Conservation (phyloP, 306 rosid species). For the Erythrophleum fordii region DNA sequence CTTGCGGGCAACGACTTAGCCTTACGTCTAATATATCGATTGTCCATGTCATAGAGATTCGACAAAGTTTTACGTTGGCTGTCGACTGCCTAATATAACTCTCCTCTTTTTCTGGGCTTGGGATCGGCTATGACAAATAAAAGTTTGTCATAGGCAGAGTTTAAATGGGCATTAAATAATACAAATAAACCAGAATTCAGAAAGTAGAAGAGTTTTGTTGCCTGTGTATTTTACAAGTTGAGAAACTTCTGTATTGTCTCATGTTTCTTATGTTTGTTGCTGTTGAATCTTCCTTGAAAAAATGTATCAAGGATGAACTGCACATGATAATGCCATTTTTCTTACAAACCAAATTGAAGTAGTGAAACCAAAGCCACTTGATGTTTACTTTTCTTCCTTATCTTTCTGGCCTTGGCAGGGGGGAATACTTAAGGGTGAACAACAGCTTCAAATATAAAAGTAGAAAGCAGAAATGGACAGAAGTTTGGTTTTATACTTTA, state of each 20-base stretch:
- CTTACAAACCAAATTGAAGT: not conserved
- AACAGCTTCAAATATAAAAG: not conserved
- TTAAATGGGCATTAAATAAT: not conserved
- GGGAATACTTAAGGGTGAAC: not conserved
- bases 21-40: no score
- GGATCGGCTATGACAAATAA: no score
- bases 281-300: slow-evolving; percentile 6
- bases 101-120: no score
- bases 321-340: slow-evolving; percentile 14
- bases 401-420: not conserved
- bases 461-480: not conserved
- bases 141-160: no score
- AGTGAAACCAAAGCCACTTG: not conserved
- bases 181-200: not conserved
- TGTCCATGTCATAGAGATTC: no score
- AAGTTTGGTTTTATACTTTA: not conserved
- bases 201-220: not conserved
- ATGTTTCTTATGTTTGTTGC: slow-evolving; percentile 6
- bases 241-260: not conserved
- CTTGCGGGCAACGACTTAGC: no score
- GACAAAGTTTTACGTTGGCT: no score
- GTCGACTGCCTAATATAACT: no score
- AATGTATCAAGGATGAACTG: not conserved
- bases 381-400: not conserved
- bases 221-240: not conserved